Base-by-base conservation (phyloP, 768 basidiomycete genomes). In the Phlebiopsis flavidoalba region DNA sequence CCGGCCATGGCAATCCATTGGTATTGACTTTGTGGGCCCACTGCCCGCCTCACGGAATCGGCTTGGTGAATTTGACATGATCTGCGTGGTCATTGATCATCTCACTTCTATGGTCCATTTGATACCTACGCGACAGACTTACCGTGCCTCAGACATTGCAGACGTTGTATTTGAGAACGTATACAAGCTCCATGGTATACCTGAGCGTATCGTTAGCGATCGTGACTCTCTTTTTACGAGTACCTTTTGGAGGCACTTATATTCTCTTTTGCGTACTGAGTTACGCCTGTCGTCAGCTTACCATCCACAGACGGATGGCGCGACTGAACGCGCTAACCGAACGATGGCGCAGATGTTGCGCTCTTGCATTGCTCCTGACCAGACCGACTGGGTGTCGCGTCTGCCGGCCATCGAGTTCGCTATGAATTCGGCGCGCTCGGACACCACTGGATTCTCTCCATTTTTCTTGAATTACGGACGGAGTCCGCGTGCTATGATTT, bases 11-110 rank as follows among this genome's bases (percentile, higher is more conserved):
- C n/a, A n/a, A n/a, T 70, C 71, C 0, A 76, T 80, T 0, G 73
- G 70, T 0, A 76, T 80, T 53, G 78, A 79, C 64, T 79, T 79
- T 43, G 59, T 79, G 0, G 77, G 72, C 0, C 73, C 72, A 0
- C 65, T 79, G 72, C 0, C 73, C 72, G 0, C 65, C 79, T 10
- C 72, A n/a, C 75, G 12, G 36, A 62, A 17, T 66, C 51, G n/a
- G n/a, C 0, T 19, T 69, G 3, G n/a, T n/a, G 68, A 63, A 0
- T 72, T 36, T 21, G 72, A 76, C 45, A 70, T 66, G 19, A 57
- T 75, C 0, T 70, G 61, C 15, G 66, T 71, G 0, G 52, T 76
- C 0, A 64, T 72, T 5, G 46, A 0, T 53, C 71, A 2, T 43
- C 64, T 59, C 63, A 71, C 59, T 53, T 69, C 47, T 0, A 61